Evolutionary conservation across 805 yeast species (phyloP).

Genomic region (Osmozyma mogii): DNA sequence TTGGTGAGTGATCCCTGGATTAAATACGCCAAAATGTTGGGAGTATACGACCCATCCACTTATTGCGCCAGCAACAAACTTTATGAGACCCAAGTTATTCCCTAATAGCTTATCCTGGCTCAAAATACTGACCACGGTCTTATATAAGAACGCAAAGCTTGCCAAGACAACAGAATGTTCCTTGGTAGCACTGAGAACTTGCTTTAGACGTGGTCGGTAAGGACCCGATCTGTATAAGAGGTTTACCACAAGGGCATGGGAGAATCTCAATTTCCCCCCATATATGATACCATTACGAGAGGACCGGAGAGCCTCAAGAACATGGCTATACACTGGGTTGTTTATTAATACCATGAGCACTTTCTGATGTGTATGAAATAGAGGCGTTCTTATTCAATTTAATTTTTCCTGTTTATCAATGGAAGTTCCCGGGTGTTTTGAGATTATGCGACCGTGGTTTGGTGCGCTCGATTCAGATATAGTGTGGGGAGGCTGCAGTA

Average conservation of each 20-base stretch:
- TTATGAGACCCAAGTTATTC: constrained; percentile 19
- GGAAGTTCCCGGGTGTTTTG: no score
- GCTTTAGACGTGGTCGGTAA: constrained; percentile 33
- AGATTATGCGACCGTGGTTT: no score
- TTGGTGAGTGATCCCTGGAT: constrained; percentile 56
- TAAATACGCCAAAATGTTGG: constrained; percentile 36
- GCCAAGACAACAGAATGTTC: constrained; percentile 53
- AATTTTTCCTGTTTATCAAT: no score
- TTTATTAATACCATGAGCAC: not conserved
- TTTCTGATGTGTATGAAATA: no score
- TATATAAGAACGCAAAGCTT: constrained; percentile 46
- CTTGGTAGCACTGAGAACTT: constrained; percentile 43
- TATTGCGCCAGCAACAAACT: constrained; percentile 32
- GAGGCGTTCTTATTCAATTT: no score
- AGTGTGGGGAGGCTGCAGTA: no score
- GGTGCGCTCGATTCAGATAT: no score
- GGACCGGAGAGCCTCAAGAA: constrained; percentile 29
- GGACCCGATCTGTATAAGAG: constrained; percentile 49
- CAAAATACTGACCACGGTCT: constrained; percentile 26
- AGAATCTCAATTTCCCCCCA: constrained; percentile 55
- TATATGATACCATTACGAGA: constrained; percentile 46
- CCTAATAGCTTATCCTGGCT: constrained; percentile 27
- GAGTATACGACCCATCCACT: constrained; percentile 38
- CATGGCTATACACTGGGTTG: not conserved
- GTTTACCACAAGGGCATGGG: constrained; percentile 58